These are phyloP conservation scores for Cystobasidium sp. DNA, from an alignment of 1,284 basidiomycete genomes.

Conservation along the genomic window DNA sequence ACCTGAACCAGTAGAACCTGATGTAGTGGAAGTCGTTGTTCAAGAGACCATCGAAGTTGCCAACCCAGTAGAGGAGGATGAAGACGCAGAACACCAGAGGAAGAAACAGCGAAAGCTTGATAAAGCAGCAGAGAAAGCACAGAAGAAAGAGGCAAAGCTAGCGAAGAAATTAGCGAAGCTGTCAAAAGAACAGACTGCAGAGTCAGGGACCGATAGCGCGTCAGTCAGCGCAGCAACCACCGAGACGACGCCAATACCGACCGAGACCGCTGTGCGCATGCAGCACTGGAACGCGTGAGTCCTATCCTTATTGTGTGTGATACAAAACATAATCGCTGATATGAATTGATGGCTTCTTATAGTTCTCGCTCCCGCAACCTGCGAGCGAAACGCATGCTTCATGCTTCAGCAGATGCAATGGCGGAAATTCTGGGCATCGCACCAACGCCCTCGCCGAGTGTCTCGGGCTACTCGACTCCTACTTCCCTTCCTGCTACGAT, in stretches of 20 bases:
- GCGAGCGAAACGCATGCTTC: conserved; percentile 50
- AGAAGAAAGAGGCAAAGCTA: conserved; percentile 18
- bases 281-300: conserved; percentile 49
- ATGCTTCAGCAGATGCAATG: conserved; percentile 48
- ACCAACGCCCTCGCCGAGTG: conserved; percentile 35
- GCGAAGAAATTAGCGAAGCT: conserved; percentile 33
- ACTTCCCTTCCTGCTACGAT: conserved; percentile 14
- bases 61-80: not conserved
- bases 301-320: not conserved
- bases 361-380: conserved; percentile 42
- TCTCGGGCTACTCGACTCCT: conserved; percentile 30
- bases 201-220: not conserved
- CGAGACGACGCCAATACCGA: not conserved
- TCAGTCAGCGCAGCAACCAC: not conserved
- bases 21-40: conserved; percentile 20
- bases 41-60: not conserved
- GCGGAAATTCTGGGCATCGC: conserved; percentile 54
- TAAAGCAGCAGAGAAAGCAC: conserved; percentile 21
- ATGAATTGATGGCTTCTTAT: not conserved
- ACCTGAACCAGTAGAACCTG: conserved; percentile 26
- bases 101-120: conserved; percentile 38
- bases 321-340: not conserved
- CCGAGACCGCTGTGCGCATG: not conserved
- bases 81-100: conserved; percentile 29
- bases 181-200: conserved; percentile 7